Conservation (phyloP, 2,329 filamentous ascomycete genomes). For the Exophiala calicioides region DNA sequence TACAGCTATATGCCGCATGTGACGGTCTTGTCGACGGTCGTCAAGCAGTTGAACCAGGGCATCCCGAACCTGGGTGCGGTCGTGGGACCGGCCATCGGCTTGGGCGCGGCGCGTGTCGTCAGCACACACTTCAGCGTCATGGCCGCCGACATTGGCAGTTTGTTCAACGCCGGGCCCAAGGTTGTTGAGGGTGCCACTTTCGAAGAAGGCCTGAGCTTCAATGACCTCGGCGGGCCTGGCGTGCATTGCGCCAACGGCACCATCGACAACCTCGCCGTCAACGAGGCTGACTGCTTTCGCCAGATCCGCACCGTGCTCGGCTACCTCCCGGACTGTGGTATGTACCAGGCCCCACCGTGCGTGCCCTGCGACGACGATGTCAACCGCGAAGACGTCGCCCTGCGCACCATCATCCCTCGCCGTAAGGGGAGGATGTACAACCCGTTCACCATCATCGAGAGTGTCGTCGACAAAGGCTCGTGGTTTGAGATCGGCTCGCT, state of each 20-base stretch:
- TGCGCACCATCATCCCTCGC: slow-evolving; percentile 61
- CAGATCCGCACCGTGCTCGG: slow-evolving; percentile 59
- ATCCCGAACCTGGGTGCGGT: slow-evolving; percentile 67
- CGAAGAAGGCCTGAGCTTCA: slow-evolving; percentile 61
- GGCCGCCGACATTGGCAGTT: slow-evolving; percentile 61
- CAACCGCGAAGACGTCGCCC: slow-evolving; percentile 50
- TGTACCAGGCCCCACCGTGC: slow-evolving; percentile 52
- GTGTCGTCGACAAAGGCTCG: slow-evolving; percentile 56
- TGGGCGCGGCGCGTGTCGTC: slow-evolving; percentile 63
- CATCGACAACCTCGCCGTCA: slow-evolving; percentile 63
- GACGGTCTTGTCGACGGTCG: slow-evolving; percentile 46
- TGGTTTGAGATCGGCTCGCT: slow-evolving; percentile 66
- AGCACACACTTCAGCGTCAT: slow-evolving; percentile 67
- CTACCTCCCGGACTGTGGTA: slow-evolving; percentile 61
- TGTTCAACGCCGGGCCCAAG: slow-evolving; percentile 66
- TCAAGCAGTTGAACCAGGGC: slow-evolving; percentile 54
- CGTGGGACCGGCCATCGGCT: slow-evolving; percentile 60
- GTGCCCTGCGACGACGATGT: slow-evolving; percentile 51
- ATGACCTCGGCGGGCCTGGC: slow-evolving; percentile 60
- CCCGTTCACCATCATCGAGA: slow-evolving; percentile 57
- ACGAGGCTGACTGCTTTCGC: slow-evolving; percentile 62
- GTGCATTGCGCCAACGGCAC: slow-evolving; percentile 67
- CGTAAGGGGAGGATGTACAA: slow-evolving; percentile 62
- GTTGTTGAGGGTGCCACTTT: slow-evolving; percentile 65
- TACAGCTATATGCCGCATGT: slow-evolving; percentile 64